Base-by-base conservation (phyloP, 2,329 filamentous ascomycete genomes). In the Pseudogymnoascus sp. region DNA sequence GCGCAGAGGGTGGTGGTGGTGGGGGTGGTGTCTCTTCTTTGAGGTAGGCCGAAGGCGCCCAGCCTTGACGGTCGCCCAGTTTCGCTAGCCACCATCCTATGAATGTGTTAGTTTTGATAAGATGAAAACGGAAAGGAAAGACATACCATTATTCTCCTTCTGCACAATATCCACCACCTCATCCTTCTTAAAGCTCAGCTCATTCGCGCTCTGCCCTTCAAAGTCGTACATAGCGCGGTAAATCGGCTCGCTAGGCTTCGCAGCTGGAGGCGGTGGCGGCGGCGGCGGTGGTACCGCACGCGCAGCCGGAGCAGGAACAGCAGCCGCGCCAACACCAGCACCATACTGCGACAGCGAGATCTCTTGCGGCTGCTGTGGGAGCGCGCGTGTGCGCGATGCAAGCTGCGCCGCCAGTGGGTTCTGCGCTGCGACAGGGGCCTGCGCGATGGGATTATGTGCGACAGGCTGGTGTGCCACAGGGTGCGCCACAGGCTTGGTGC, bases 31-130 rank as follows among this genome's bases (percentile, higher is more conserved):
- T 82, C 72, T 89, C 83, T 76, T 97, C 92, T 76, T 97, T 89
- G 7, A 99, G 88, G 71, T 99, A 99, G 17, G 93, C 91, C 17
- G 92, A 90, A 0, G 94, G 94, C 2, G 94, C 86, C 94, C 94
- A 99, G 60, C 92, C 94, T 75, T 94, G 91, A n/a, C 84, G 84
- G 4, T 69, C 68, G 5, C 67, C 76, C 65, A 88, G 90, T 79
- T 91, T 93, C 66, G 88, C 94, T 55, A 97, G 81, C 93, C 93
- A 97, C 94, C 94, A 99, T 61, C 94, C 93, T 96, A 68, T 39
- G 42, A 13, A 60, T 62, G 33, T 61, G 67, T 81, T 73, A 80
- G 76, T 63, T 58, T 10, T 6, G 60, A 8, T 35, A 21, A 13
- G 36, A 35, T n/a, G 12, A 27, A 17, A n/a, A 13, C 12, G 13